Evolutionary conservation across 441 rosid genomes (phyloP).

Genomic region (Gossypium davidsonii): DNA sequence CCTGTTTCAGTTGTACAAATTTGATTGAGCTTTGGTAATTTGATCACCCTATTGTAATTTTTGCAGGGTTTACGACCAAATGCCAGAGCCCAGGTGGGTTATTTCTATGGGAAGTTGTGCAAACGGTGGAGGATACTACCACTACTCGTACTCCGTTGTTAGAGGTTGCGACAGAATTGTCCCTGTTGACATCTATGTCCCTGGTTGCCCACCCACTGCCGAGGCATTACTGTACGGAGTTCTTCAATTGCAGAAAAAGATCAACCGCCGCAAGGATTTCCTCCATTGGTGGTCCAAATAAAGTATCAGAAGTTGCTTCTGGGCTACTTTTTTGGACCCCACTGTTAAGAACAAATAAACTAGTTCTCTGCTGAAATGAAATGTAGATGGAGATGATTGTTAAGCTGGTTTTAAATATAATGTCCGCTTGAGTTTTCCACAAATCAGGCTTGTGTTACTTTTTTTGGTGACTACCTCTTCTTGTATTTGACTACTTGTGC

Average conservation of each 20-base stretch:
- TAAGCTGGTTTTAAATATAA: neutral
- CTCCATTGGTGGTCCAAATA: constrained; percentile 90
- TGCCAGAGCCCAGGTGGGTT: constrained; percentile 99
- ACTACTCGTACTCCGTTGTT: constrained; percentile 94
- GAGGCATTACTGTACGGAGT: constrained; percentile 90
- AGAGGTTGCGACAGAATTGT: constrained; percentile 96
- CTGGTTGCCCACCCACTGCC: constrained; percentile 97
- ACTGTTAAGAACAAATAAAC: neutral
- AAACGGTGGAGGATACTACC: constrained; percentile 96
- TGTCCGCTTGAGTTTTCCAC: neutral
- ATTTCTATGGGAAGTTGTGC: constrained; percentile 99
- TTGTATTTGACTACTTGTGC: neutral
- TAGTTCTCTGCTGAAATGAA: neutral
- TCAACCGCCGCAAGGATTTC: constrained; percentile 94
- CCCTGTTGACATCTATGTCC: constrained; percentile 92
- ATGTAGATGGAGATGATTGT: neutral
- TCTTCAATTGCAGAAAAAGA: constrained; percentile 96
- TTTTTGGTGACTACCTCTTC: too few relatives aligned
- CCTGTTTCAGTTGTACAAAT: neutral
- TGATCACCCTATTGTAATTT: constrained; percentile 7
- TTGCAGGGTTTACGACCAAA: constrained; percentile 93
- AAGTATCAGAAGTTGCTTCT: constrained; percentile 16
- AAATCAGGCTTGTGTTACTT: neutral
- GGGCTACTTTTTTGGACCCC: neutral
- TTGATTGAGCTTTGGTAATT: neutral